Conservation (phyloP, 2,329 filamentous ascomycete species). For the Intubia oerlemansii region DNA sequence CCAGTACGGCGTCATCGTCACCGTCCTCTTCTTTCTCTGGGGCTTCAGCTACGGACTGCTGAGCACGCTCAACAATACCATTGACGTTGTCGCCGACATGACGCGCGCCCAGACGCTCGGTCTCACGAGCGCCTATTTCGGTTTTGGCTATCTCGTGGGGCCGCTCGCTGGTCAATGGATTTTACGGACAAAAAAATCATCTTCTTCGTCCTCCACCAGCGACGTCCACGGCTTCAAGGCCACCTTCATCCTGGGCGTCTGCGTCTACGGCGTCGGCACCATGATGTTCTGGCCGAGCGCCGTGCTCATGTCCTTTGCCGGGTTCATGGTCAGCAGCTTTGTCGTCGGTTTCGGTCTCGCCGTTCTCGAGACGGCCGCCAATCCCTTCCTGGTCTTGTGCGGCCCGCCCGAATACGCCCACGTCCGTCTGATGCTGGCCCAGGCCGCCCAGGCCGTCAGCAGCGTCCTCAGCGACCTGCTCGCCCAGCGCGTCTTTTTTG, state of each 20-base stretch:
- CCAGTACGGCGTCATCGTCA: constrained; percentile 54
- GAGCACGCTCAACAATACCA: constrained; percentile 56
- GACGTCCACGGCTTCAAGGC: constrained; percentile 49
- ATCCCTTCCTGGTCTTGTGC: constrained; percentile 51
- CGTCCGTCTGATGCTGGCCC: constrained; percentile 52
- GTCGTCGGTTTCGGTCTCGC: constrained; percentile 59
- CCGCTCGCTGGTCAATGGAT: constrained; percentile 51
- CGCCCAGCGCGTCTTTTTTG: constrained; percentile 56
- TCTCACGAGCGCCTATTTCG: constrained; percentile 50
- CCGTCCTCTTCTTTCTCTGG: constrained; percentile 65
- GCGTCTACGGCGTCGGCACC: constrained; percentile 55
- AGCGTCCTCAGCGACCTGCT: constrained; percentile 52
- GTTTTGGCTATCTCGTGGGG: constrained; percentile 46
- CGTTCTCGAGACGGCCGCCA: constrained; percentile 61
- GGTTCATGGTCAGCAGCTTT: constrained; percentile 54
- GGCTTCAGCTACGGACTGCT: constrained; percentile 77
- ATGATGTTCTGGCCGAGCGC: constrained; percentile 74
- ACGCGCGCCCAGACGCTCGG: constrained; percentile 39
- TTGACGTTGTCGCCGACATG: constrained; percentile 41
- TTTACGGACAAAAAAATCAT: no score
- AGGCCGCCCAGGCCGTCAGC: constrained; percentile 56
- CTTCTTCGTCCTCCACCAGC: constrained; percentile 14
- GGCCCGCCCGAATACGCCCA: constrained; percentile 54
- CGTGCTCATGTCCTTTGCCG: constrained; percentile 51
- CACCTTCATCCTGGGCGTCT: constrained; percentile 58